These are phyloP conservation scores for Salix exigua DNA, from an alignment of 345 rosid genomes.

Conservation along the genomic window DNA sequence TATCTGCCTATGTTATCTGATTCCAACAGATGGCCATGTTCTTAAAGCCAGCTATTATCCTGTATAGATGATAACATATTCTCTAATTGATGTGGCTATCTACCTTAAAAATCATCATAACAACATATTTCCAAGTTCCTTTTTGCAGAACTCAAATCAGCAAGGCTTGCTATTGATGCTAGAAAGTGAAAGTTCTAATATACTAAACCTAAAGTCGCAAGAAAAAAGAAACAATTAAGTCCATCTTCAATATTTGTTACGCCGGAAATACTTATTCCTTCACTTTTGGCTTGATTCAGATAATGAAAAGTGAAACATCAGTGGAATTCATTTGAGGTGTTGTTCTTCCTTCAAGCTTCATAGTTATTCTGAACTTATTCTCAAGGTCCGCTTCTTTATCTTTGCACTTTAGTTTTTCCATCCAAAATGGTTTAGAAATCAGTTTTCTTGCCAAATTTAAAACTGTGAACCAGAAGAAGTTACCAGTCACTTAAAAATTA, in stretches of 20 bases:
- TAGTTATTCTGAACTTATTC: neutral
- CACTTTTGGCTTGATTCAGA: neutral
- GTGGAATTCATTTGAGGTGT: neutral
- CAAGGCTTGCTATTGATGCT: neutral
- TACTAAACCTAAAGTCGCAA: neutral
- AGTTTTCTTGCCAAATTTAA: neutral
- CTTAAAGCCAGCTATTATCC: neutral
- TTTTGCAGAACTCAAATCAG: neutral
- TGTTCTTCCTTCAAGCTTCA: neutral
- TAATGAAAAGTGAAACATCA: neutral
- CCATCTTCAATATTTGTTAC: neutral
- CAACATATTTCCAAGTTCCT: neutral
- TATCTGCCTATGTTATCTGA: neutral
- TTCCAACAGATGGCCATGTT: neutral
- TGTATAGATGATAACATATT: neutral
- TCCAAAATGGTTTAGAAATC: neutral
- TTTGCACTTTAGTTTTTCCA: neutral
- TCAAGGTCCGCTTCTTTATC: neutral
- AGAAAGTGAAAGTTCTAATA: neutral
- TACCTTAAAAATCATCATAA: neutral
- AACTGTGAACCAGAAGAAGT: neutral
- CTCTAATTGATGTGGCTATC: neutral
- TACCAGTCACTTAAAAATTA: neutral
- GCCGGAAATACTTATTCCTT: neutral
- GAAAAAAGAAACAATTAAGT: neutral